Evolutionary conservation across 2,329 filamentous ascomycete species (phyloP).

Genomic region (Paecilomyces formosus): DNA sequence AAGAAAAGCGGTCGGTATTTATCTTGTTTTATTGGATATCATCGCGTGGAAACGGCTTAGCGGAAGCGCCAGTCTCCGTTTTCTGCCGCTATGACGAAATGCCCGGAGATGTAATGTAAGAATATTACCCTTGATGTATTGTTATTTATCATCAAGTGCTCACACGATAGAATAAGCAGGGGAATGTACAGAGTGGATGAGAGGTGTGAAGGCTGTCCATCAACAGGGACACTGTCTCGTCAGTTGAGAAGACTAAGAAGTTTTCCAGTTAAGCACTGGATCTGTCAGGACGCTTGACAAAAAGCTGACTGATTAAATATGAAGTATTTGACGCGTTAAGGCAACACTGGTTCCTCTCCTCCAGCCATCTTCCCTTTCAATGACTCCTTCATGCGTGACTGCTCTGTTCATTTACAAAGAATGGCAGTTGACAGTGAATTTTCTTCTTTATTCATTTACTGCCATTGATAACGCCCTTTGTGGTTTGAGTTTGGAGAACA

Average conservation of each 20-base stretch:
- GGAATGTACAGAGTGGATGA: background rate
- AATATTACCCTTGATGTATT: too few species aligned
- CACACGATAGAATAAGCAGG: too few species aligned
- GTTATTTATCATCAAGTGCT: too few species aligned
- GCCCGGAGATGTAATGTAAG: too few species aligned
- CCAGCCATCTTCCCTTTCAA: background rate
- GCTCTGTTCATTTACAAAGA: background rate
- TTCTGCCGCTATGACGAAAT: constrained; percentile 7
- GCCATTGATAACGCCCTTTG: background rate
- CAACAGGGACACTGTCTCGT: too few species aligned
- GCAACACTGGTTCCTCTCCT: background rate
- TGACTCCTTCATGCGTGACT: background rate
- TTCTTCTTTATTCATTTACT: background rate
- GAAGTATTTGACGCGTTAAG: background rate
- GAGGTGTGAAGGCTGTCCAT: background rate
- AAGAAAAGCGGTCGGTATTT: constrained; percentile 6
- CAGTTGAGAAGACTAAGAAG: too few species aligned
- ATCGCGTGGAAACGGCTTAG: background rate
- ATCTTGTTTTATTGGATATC: background rate
- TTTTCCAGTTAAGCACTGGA: too few species aligned
- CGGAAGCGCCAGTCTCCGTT: background rate
- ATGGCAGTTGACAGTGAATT: background rate
- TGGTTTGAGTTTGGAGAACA: background rate
- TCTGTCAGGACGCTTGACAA: too few species aligned
- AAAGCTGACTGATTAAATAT: too few species aligned